These are phyloP conservation scores for Cadophora luteo-olivacea DNA, from an alignment of 2,329 filamentous ascomycete species.

Conservation along the genomic window DNA sequence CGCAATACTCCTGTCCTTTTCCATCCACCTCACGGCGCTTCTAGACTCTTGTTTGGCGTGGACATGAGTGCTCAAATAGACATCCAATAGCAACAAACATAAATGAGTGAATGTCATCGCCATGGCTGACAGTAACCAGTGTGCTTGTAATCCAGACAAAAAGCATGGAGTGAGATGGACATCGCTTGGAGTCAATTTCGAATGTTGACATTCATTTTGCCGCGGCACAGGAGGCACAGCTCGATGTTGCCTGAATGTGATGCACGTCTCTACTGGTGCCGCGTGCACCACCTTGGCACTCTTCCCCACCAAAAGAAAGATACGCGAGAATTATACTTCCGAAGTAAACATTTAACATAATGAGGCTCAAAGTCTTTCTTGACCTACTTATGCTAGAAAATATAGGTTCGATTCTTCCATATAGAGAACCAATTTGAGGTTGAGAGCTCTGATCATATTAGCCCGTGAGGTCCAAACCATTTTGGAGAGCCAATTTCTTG, in stretches of 20 bases:
- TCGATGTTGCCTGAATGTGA: neutral
- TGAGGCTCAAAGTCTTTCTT: neutral
- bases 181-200: neutral
- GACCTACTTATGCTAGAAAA: neutral
- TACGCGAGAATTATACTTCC: neutral
- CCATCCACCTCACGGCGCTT: constrained; percentile 32
- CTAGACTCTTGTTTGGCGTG: constrained; percentile 28
- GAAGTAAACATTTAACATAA: neutral
- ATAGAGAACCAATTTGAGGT: too few species aligned
- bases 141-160: neutral
- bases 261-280: neutral
- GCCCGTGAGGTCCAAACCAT: too few species aligned
- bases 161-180: neutral
- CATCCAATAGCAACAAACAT: constrained; percentile 20
- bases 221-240: neutral
- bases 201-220: neutral
- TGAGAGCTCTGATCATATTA: too few species aligned
- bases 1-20: constrained; percentile 30
- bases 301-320: neutral
- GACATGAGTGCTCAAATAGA: constrained; percentile 22
- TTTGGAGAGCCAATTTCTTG: too few species aligned
- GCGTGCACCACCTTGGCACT: neutral
- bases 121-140: constrained; percentile 14
- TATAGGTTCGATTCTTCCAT: too few species aligned
- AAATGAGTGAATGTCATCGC: constrained; percentile 21